Conservation (phyloP, 805 yeast genomes). For the Saturnispora hagleri region DNA sequence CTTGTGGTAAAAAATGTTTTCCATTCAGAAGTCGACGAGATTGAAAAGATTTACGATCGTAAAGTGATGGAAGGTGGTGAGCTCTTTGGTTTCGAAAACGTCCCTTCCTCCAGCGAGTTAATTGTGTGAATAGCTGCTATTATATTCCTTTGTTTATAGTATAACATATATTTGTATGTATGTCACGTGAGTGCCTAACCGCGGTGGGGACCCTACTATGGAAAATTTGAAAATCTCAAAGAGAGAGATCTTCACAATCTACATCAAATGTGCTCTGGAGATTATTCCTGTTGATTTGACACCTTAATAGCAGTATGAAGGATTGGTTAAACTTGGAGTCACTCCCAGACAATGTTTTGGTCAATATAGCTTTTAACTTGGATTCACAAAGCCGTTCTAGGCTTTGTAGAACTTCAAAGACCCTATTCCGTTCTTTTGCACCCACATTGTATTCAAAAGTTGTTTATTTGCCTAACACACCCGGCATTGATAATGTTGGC, state of each 20-base stretch:
- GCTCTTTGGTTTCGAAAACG: constrained; percentile 34
- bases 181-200: neutral
- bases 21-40: constrained; percentile 24
- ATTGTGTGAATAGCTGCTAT: constrained; percentile 11
- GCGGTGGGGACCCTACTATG: neutral
- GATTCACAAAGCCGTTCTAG: neutral
- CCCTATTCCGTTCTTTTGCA: neutral
- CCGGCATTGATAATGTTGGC: neutral
- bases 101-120: constrained; percentile 22
- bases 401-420: neutral
- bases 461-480: neutral
- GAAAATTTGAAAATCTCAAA: neutral
- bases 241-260: neutral
- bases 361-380: neutral
- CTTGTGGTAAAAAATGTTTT: constrained; percentile 5
- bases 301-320: neutral
- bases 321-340: neutral
- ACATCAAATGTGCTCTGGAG: neutral
- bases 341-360: neutral
- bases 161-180: neutral
- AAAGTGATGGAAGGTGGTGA: constrained; percentile 35
- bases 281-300: neutral
- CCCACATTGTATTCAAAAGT: constrained; percentile 14
- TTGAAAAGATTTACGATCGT: constrained; percentile 38
- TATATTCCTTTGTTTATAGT: neutral